Evolutionary conservation across 208 protist genomes (phyloP), one percentile per base, ranked within the genome.

Genomic region (Crithidia thermophila): DNA sequence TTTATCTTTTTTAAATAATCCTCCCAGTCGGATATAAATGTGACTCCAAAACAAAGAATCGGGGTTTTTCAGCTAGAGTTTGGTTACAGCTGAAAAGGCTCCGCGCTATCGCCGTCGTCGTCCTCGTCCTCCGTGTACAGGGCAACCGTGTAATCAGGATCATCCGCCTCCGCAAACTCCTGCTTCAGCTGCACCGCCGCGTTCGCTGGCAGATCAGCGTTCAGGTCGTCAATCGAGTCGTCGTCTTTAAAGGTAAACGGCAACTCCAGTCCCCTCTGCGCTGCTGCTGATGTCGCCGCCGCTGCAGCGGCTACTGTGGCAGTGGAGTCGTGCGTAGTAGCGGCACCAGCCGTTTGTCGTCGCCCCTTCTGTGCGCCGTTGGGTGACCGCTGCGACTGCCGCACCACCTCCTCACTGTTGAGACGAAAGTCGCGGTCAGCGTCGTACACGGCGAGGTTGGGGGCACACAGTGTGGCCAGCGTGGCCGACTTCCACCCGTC

Each of bases 391-490:
- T 76, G 31, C n/a, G 75, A 65, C 60, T 75, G 66, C 20, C 47
- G 60, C 45, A 91, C 51, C 47, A 81, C 81, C 11, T 86, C 80
- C 39, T 72, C 80, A 36, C 82, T 91, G 55, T 57, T 59, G 59
- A 92, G 87, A 43, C 90, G 87, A 20, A 82, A 71, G 65, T 93
- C 87, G 57, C 77, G 60, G 47, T 88, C 82, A 14, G 51, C 71
- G 64, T 82, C 72, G 67, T 95, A 95, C 16, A 84, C 71, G n/a
- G 87, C 84, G 14, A 93, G 76, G 67, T 95, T 78, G 2, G 90
- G 90, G 40, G 73, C 53, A 33, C 75, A 79, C 27, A 92, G 65
- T 11, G 71, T 63, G 31, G 73, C 42, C 18, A 87, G 81, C 30
- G 74, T 78, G n/a, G 74, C 58, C 8, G 64, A 72, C 27, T 61